phyloP scores from a whole-genome alignment of 495 filamentous ascomycete species.

The Cladorrhinum samala region DNA sequence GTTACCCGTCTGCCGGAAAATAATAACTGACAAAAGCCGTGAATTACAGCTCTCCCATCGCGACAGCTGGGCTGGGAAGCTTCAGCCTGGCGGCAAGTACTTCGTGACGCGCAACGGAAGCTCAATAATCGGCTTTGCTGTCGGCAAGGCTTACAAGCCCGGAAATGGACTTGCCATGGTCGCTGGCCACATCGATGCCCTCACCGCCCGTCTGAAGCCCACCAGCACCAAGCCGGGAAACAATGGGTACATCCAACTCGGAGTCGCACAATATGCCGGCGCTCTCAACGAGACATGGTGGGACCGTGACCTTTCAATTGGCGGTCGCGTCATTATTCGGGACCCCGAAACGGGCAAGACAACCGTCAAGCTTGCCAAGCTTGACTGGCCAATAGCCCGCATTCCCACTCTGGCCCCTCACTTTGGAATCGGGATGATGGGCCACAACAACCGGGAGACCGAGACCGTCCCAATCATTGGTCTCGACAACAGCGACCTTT shows the following conservation, averaged over 20 bases:
- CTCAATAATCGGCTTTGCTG: conserved; percentile 77
- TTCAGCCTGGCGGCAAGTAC: conserved; percentile 81
- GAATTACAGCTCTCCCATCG: conserved; percentile 64
- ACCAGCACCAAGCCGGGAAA: conserved; percentile 72
- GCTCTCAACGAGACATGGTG: conserved; percentile 83
- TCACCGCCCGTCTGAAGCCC: conserved; percentile 85
- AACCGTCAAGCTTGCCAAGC: conserved; percentile 73
- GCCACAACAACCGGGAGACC: conserved; percentile 81
- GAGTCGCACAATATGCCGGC: conserved; percentile 88
- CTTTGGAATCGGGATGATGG: conserved; percentile 74
- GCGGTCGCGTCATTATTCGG: conserved; percentile 79
- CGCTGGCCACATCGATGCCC: conserved; percentile 86
- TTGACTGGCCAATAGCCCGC: conserved; percentile 88
- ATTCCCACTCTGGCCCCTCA: conserved; percentile 92
- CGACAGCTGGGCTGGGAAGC: conserved; percentile 66
- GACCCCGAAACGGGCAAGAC: conserved; percentile 70
- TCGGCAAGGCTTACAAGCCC: conserved; percentile 74
- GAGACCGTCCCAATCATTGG: conserved; percentile 93
- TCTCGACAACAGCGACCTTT: conserved; percentile 64
- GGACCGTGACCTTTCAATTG: conserved; percentile 88
- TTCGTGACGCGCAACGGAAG: conserved; percentile 80
- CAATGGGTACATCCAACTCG: conserved; percentile 82
- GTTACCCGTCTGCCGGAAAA: no score
- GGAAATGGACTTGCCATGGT: conserved; percentile 78
- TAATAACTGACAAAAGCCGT: no score